These are phyloP conservation scores for Quillaja saponaria DNA, from an alignment of 306 rosid genomes.

Conservation along the genomic window DNA sequence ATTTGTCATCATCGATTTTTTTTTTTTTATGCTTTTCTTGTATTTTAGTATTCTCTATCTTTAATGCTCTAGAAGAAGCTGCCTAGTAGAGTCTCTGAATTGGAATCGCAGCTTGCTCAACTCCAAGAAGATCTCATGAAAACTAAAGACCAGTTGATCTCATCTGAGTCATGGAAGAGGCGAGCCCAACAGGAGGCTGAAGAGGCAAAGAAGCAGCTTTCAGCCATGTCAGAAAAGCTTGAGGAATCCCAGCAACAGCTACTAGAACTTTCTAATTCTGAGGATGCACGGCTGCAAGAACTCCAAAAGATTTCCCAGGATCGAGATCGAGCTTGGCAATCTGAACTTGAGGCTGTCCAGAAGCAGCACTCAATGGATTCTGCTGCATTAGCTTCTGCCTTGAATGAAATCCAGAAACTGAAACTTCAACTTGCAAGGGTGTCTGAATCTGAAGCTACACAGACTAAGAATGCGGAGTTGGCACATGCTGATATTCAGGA, in stretches of 20 bases:
- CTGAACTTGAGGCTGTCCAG: conserved; percentile 86
- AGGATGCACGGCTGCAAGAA: conserved; percentile 74
- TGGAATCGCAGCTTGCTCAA: conserved; percentile 63
- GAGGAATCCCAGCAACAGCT: conserved; percentile 78
- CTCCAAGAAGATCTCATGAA: conserved; percentile 76
- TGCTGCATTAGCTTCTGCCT: conserved; percentile 68
- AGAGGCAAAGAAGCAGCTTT: conserved; percentile 62
- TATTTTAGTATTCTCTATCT: neutral
- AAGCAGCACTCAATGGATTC: conserved; percentile 91
- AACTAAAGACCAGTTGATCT: conserved; percentile 65
- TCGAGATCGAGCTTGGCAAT: conserved; percentile 88
- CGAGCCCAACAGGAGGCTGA: conserved; percentile 70
- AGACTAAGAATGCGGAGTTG: conserved; percentile 49
- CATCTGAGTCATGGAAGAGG: conserved; percentile 61
- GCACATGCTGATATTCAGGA: conserved; percentile 60
- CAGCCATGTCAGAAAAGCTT: conserved; percentile 54
- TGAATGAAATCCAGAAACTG: conserved; percentile 83
- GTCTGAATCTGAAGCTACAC: conserved; percentile 56
- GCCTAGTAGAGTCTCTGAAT: conserved; percentile 56
- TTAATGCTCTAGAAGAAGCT: conserved; percentile 56
- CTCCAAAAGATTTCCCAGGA: conserved; percentile 76
- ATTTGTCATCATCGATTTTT: neutral
- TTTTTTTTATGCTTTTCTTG: neutral
- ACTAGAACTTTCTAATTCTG: conserved; percentile 66
- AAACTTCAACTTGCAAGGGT: conserved; percentile 69